Percentiles rank a stretch among this genome's conserved stretches.
phyloP scores from a whole-genome alignment of 495 filamentous ascomycete species.

The Cudoniella acicularis region DNA sequence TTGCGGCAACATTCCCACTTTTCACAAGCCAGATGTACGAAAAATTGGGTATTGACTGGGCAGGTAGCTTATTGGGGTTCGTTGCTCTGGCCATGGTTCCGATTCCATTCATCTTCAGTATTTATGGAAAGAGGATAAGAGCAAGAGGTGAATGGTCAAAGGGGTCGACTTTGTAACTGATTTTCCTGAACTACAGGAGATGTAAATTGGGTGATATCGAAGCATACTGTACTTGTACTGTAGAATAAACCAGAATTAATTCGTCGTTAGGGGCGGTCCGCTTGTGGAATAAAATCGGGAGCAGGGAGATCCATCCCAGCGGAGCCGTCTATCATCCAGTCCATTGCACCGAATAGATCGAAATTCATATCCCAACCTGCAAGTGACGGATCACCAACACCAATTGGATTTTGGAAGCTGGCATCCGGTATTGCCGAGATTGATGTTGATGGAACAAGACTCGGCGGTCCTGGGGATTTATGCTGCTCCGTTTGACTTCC shows the following conservation, averaged over 20 bases:
- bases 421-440: neutral
- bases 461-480: too few relatives aligned
- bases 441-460: neutral
- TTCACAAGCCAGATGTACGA: slow-evolving; percentile 61
- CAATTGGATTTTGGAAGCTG: neutral
- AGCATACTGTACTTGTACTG: neutral
- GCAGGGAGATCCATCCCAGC: neutral
- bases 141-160: slow-evolving; percentile 27
- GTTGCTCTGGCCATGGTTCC: slow-evolving; percentile 60
- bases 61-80: slow-evolving; percentile 60
- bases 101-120: slow-evolving; percentile 65
- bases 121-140: slow-evolving; percentile 47
- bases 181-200: neutral
- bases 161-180: neutral
- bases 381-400: neutral
- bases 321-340: neutral
- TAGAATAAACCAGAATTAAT: neutral
- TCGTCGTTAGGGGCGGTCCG: neutral
- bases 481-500: neutral
- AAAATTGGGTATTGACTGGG: slow-evolving; percentile 62
- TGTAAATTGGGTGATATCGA: neutral
- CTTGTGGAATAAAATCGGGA: neutral
- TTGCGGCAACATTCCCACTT: slow-evolving; percentile 63
- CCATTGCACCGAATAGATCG: neutral
- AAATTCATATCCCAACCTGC: neutral